Base-by-base conservation (phyloP, 768 basidiomycete genomes). In the Gyrodon lividus region DNA sequence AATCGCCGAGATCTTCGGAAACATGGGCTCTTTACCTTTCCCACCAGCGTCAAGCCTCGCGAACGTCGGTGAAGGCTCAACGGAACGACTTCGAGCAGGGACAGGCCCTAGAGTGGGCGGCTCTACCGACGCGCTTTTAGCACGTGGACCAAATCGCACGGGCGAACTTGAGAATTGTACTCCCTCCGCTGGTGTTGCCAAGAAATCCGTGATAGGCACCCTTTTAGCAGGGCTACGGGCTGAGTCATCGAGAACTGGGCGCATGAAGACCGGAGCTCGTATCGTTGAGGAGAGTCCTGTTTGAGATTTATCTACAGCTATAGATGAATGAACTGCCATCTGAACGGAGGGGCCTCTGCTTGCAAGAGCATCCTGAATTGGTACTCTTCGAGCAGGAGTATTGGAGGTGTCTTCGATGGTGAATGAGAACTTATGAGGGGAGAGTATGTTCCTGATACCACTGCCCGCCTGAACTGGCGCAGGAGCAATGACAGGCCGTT, bases 371-470 rank as follows among this genome's bases (percentile, higher is more conserved):
- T 81, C 68, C 34, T 74, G 68, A 6, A 87, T 74, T 14, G 80
- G 78, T 43, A 89, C 78, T 51, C 87, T 76, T 42, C 81, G 78
- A 2, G 87, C 86, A 35, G 87, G 87, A 4, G 85, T 83, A 38
- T 77, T 77, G 44, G 62, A 58, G 9, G 70, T 62, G 35, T 81
- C 76, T 42, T 76, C 39, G 59, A 49, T 46, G 63, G 68, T 50
- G 68, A 59, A 42, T 60, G 70, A 51, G 62, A 66, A 56, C 67
- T 76, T 61, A 56, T 63, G 37, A n/a, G 72, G 70, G 16, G 72
- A 69, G 23, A 55, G 48, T 31, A 53, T 43, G 45, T 51, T 58
- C 26, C 31, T 39, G 30, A 46, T 5, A 37, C 31, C 28, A 24
- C 26, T 43, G 30, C 46, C 59, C 22, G 57, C 58, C 51, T 58